These are phyloP conservation scores for Saccharomyces mikatae DNA, from an alignment of 805 yeast genomes.

Conservation along the genomic window DNA sequence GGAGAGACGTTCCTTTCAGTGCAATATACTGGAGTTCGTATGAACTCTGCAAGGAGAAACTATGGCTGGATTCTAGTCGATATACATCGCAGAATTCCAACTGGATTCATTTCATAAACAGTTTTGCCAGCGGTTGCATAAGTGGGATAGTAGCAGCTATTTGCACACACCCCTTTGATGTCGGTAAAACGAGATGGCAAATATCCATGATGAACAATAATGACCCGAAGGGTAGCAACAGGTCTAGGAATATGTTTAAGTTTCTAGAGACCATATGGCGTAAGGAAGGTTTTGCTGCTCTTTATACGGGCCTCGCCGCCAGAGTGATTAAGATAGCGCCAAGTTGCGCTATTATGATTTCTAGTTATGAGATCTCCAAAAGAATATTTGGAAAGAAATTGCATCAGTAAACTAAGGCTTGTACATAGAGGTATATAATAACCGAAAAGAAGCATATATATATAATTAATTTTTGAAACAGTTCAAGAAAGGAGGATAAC, in stretches of 20 bases:
- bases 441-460: not conserved
- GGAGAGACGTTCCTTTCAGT: conserved; percentile 97
- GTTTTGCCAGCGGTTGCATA: conserved; percentile 74
- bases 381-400: conserved; percentile 28
- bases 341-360: conserved; percentile 96
- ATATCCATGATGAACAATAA: conserved; percentile 33
- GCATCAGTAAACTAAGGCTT: not conserved
- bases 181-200: conserved; percentile 90
- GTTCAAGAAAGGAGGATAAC: not conserved
- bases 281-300: conserved; percentile 71
- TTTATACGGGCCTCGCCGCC: conserved; percentile 84
- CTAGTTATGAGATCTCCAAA: conserved; percentile 87
- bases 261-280: conserved; percentile 55
- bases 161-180: conserved; percentile 91
- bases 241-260: conserved; percentile 48
- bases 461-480: not conserved
- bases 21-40: conserved; percentile 91
- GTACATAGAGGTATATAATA: not conserved
- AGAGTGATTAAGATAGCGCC: conserved; percentile 90
- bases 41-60: conserved; percentile 41
- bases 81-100: conserved; percentile 15
- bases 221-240: conserved; percentile 7
- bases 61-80: conserved; percentile 4
- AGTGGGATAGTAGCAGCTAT: conserved; percentile 84
- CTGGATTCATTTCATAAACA: conserved; percentile 45